Evolutionary conservation across 176 grass and related monocot genomes (phyloP).

Genomic region (barley (Hordeum vulgare)): DNA sequence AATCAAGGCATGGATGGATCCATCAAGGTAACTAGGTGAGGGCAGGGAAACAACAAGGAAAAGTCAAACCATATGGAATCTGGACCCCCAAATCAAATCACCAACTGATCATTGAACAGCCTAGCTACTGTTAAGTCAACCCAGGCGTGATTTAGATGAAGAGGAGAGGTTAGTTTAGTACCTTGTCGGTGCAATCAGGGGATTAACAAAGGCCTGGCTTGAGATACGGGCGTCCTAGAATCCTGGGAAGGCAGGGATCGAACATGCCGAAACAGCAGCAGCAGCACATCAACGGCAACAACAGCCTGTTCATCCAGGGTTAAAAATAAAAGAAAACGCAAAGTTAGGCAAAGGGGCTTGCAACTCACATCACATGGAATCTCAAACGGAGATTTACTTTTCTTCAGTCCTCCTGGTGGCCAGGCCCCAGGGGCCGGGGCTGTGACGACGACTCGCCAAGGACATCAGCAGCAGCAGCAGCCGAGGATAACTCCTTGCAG

Average conservation of each 20-base stretch:
- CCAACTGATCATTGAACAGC: conserved; percentile 20
- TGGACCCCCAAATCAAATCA: conserved; percentile 19
- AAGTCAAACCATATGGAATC: conserved; percentile 19
- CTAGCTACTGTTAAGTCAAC: conserved; percentile 30
- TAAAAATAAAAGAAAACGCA: conserved; percentile 3
- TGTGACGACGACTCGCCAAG: conserved; percentile 19
- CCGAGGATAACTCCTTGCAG: conserved; percentile 30
- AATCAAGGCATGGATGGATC: conserved; percentile 1
- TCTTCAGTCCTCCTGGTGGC: not conserved
- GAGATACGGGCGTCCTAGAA: conserved; percentile 44
- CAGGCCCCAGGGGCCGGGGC: conserved; percentile 28
- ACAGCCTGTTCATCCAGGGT: conserved; percentile 19
- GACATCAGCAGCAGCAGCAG: not conserved
- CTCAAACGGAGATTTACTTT: conserved; percentile 37
- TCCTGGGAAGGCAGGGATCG: conserved; percentile 28
- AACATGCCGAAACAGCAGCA: conserved; percentile 27
- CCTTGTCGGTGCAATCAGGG: conserved; percentile 35
- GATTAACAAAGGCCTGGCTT: conserved; percentile 20
- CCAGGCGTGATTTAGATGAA: conserved; percentile 11
- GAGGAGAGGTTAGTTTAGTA: conserved; percentile 26
- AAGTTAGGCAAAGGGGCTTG: not conserved
- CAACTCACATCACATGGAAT: conserved; percentile 42
- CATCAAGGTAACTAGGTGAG: not conserved
- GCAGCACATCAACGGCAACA: not conserved
- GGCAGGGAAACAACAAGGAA: not conserved